phyloP scores from a whole-genome alignment of 495 filamentous ascomycete genomes.

The Podospora appendiculata region DNA sequence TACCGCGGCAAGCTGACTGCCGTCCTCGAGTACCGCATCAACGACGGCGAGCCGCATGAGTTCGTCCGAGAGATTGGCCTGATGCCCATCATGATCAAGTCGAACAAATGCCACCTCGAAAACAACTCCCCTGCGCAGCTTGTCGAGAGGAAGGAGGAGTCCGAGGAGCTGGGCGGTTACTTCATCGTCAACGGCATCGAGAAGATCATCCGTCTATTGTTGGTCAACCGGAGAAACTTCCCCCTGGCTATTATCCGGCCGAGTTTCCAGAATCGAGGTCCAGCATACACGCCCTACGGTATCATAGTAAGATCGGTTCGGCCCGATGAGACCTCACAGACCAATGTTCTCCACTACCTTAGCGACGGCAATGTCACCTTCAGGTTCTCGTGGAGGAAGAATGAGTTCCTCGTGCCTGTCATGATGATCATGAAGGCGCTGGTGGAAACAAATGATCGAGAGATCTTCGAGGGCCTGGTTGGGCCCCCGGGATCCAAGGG shows the following conservation, averaged over 20 bases:
- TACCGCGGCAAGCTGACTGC: slow-evolving; percentile 83
- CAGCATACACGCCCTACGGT: slow-evolving; percentile 79
- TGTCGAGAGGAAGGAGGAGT: slow-evolving; percentile 81
- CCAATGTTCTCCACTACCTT: slow-evolving; percentile 93
- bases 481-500: slow-evolving; percentile 66
- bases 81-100: slow-evolving; percentile 90
- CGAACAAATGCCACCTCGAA: slow-evolving; percentile 84
- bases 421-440: slow-evolving; percentile 96
- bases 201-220: slow-evolving; percentile 87
- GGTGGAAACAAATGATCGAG: slow-evolving; percentile 89
- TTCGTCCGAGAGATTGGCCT: slow-evolving; percentile 76
- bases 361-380: slow-evolving; percentile 93
- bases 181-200: slow-evolving; percentile 95
- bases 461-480: slow-evolving; percentile 87
- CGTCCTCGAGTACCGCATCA: slow-evolving; percentile 73
- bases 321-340: slow-evolving; percentile 94
- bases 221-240: slow-evolving; percentile 82
- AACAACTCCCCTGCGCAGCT: slow-evolving; percentile 72
- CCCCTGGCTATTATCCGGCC: slow-evolving; percentile 88
- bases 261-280: slow-evolving; percentile 78
- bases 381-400: slow-evolving; percentile 96
- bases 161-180: slow-evolving; percentile 88
- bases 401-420: slow-evolving; percentile 86
- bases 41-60: slow-evolving; percentile 75
- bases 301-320: slow-evolving; percentile 86